Base-by-base conservation (phyloP, 1,284 basidiomycete genomes). In the Tausonia pullulans region DNA sequence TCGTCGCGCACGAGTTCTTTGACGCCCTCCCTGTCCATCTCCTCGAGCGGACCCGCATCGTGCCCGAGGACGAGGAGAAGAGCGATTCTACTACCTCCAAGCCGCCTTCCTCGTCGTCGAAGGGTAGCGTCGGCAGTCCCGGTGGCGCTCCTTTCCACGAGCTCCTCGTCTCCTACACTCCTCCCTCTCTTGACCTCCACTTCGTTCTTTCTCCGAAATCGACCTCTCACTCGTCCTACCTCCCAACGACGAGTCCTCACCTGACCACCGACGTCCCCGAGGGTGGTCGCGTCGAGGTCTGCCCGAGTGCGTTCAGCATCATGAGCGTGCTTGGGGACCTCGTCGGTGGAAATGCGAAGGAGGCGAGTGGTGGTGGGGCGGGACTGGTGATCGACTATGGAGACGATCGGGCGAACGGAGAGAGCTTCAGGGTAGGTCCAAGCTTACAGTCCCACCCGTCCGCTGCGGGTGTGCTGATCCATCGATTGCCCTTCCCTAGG, bases 1-100 rank as follows among this genome's bases (percentile, higher is more conserved):
- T 96, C 27, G 78, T 97, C 6, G 96, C 95, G 0, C 95, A 98
- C 74, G 96, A 98, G 73, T 97, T 98, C 77, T 98, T 99, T 69
- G 96, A 98, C 72, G 95, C 95, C 0, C 80, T 99, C 59, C 95
- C 95, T 0, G 86, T 97, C 59, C 90, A 97, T 74, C 79, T 95
- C 45, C 80, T 98, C 57, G 86, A 96, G 79, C 90, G 69, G 11
- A 78, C 72, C 13, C 39, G 27, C 27, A 27, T 27, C 27, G 27
- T 27, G 27, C 27, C 27, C 27, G 27, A 27, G 27, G 27, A 27
- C 27, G 27, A 27, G 27, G 27, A 27, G 27, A 27, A 27, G 27
- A 27, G 27, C 27, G 27, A 27, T 27, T 27, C 27, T 27, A 27
- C 27, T 27, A 27, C 27, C 27, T 27, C 46, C 7, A 39, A 8